Base-by-base conservation (phyloP, 2,329 filamentous ascomycete species). In the Alternaria sp. region DNA sequence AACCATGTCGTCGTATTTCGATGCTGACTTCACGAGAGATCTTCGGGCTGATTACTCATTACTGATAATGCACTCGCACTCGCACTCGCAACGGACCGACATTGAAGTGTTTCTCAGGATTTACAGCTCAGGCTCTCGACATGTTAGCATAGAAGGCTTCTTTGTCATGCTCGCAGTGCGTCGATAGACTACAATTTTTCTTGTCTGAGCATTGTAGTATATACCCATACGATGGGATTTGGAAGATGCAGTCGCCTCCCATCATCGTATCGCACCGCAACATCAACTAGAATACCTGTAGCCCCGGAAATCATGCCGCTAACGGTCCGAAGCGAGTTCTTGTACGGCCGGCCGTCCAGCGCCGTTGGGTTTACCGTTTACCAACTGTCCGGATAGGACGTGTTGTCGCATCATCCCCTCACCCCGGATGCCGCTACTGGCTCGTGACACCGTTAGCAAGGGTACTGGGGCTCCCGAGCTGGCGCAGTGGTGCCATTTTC, bases 331-430 rank as follows among this genome's bases (percentile, higher is more conserved):
- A 37, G 33, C 13, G 23, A 36, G 33, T 28, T 37, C 24, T 1
- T 42, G 40, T 13, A 51, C 40, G 6, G 48, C 24, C 48, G 48
- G 48, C 24, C 54, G 50, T 17, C 26, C 40, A 28, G 31, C 24
- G 17, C 24, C 29, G 33, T 17, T 48, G 5, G 44, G 44, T 26
- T 24, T 48, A 24, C 44, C 29, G 44, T 26, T 24, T 48, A 24
- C 44, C 29, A 26, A 21, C 21, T 48, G 21, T 34, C 44, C 31
- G 8, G 21, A 50, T 50, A 49, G 26, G 53, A 34, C 23, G 17
- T 28, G 4, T 9, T 36, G 17, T 39, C 42, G 17, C 29, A 31
- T 31, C 34, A 33, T 41, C 21, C 37, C 39, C 39, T 36, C 24
- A 45, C 46, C 45, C 39, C 34, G 29, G 31, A 48, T 36, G 44